Base-by-base conservation (phyloP, 352 stramenopile species). In the Pythium sp. region DNA sequence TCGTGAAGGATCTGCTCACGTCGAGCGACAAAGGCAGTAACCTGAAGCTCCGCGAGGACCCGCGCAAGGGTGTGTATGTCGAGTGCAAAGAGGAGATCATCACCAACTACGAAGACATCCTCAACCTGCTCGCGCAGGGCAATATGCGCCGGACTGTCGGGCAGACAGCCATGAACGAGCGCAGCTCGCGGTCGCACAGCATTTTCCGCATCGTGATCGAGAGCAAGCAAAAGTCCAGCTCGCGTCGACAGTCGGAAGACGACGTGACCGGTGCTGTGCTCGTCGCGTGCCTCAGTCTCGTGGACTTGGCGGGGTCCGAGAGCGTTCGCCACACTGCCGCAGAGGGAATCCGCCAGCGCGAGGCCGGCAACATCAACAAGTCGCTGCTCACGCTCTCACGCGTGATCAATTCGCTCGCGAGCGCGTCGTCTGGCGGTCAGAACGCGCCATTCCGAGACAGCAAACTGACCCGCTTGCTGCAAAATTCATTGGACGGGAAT, bases 251-350 rank as follows among this genome's bases (percentile, higher is more conserved):
- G 49, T 90, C 80, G 0, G 83, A 95, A 54, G 86, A 93, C 56
- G 84, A 86, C 64, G 79, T 87, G 67, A 79, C 87, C 60, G 85
- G 89, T 43, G 83, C 90, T 18, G 90, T 99, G 38, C 77, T 97
- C 34, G 92, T 99, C 7, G 97, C 93, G 3, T 97, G 92, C 30
- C 79, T 99, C 6, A 99, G 97, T 65, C 84, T 99, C 46, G 97
- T 99, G 32, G 97, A 99, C 79, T 84, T 99, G 3, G 98, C 98
- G 1, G 98, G 98, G 18, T 98, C 92, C 2, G 98, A 99, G 76
- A 98, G 95, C 79, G 86, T 98, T 62, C 83, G 96, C 53, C 90
- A 98, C 74, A 99, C 97, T 34, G 94, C 88, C 7, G 95, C 97
- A 1, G 97, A 97, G 47, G 98, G 97, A 12, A 86, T 96, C 55